Base-by-base conservation (phyloP, 805 yeast species). In the Lipomyces spencermartinsiae region DNA sequence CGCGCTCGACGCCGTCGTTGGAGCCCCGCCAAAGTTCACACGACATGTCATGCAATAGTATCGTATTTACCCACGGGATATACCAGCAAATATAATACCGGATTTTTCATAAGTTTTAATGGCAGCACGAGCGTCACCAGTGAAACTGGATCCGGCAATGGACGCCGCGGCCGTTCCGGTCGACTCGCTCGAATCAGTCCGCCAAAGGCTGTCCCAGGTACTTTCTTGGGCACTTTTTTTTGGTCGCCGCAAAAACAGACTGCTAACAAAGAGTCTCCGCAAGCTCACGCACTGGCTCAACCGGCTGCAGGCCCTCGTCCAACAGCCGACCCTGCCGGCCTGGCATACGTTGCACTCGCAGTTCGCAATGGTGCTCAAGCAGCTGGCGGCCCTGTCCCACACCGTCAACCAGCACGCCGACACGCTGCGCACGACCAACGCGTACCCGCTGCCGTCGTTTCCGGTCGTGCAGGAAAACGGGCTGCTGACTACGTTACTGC, bases 391-490 rank as follows among this genome's bases (percentile, higher is more conserved):
- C 1, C 84, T 94, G n/a, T 86, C 96, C 0, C 79, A 85, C 5
- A 88, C 92, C 1, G 76, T 95, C 31, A 86, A 88, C 54, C 83
- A 84, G 64, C 87, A 89, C 74, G 83, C 86, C 6, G 89, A 85
- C 2, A 78, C 84, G 0, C 80, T 95, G 33, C 83, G 84, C 58
- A 79, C 85, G 4, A 88, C 97, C 0, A 92, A 91, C 62, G 93
- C 88, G 0, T 94, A 86, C 75, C 99, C 99, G 0, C 81, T 91
- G 63, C 89, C 93, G 0, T 84, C 85, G 25, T 95, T 94, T 76
- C 98, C 98, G 8, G 86, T 96, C 0, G 85, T 92, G 0, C 90
- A 91, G 57, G 93, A 91, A 71, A 93, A 91, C 74, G 91, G 92
- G 1, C 82, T 95, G 46, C 80, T 93, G 61, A 90, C 97, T 0